Evolutionary conservation across 305 asterid species (phyloP), one percentile per base, ranked within the genome.

Genomic region (Plantago rigida): DNA sequence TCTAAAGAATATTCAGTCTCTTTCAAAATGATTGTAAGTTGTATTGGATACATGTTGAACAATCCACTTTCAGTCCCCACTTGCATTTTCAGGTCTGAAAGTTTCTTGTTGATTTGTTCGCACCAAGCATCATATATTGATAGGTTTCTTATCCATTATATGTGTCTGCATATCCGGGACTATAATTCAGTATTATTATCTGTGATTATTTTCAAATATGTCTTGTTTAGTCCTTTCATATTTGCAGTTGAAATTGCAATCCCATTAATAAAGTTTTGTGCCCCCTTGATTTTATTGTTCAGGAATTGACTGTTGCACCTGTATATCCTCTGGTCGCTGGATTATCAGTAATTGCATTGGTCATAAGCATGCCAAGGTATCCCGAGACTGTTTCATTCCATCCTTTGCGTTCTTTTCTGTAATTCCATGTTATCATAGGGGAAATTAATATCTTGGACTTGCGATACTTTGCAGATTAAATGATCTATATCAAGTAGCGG

Each of bases 331-430:
- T 91, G 45, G 77, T 91, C 36, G 85, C 74, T 50, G 97, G 96
- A 68, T 63, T 91, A 63, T 77, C 84, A 31, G 94, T 73, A 28
- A 80, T 91, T 67, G 85, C 83, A 13, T 80, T 91, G 69, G 80
- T 85, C 80, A 79, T 91, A 47, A 76, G 95, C 48, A 83, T 87
- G 86, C 97, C 97, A 68, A 87, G 96, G 97, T 90, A 72, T 63
- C 64, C 39, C 11, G 1, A 52, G 63, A 56, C 52, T 60, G 58
- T 56, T 56, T 60, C 29, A 12, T 9, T 51, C 10, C 46, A 3
- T 24, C 9, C 34, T 50, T 45, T 58, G 1, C 15, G 13, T 17
- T 39, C 31, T 13, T 13, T 60, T 46, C 26, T 4, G 3, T 34
- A 15, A 46, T 64, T 47, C 42, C 28, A 12, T 51, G 34, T 36